Percentiles rank a stretch among this genome's conserved stretches.
Evolutionary conservation across 805 yeast genomes (phyloP).

Genomic region (Scheffersomyces coipomensis): DNA sequence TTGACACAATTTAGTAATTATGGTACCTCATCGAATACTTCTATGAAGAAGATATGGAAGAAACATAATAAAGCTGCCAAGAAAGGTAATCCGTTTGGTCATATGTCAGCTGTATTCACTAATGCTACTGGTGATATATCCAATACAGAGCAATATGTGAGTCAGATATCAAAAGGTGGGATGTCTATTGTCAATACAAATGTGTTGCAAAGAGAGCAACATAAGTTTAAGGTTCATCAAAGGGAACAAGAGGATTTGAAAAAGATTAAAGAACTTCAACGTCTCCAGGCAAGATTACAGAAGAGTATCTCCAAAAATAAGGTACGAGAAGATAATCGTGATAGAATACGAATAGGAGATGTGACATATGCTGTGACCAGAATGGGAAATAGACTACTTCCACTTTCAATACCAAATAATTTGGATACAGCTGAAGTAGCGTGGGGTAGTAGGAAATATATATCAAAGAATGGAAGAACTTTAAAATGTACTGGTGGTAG

Average conservation of each 20-base stretch:
- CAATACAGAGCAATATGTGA: slow-evolving; percentile 15
- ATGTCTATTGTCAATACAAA: slow-evolving; percentile 37
- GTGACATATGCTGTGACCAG: slow-evolving; percentile 42
- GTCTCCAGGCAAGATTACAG: slow-evolving; percentile 9
- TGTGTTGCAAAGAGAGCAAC: slow-evolving; percentile 17
- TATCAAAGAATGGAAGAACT: slow-evolving; percentile 22
- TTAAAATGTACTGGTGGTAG: slow-evolving; percentile 12
- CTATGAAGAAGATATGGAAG: background rate
- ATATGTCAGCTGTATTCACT: slow-evolving; percentile 29
- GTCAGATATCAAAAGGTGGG: slow-evolving; percentile 32
- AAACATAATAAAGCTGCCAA: background rate
- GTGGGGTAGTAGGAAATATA: slow-evolving; percentile 33
- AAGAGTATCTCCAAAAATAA: slow-evolving; percentile 26
- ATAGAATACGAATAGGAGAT: slow-evolving; percentile 42
- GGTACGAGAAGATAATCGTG: slow-evolving; percentile 41
- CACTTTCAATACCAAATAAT: slow-evolving; percentile 24
- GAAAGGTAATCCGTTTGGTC: slow-evolving; percentile 12
- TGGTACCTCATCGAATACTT: background rate
- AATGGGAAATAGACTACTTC: slow-evolving; percentile 40
- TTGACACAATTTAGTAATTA: background rate
- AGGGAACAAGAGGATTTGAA: slow-evolving; percentile 13
- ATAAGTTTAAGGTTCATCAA: background rate
- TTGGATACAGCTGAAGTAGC: slow-evolving; percentile 12
- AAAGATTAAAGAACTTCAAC: slow-evolving; percentile 7
- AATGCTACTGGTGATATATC: slow-evolving; percentile 4